phyloP scores from a whole-genome alignment of 1,284 basidiomycete species.

The Farysia itapuensis region DNA sequence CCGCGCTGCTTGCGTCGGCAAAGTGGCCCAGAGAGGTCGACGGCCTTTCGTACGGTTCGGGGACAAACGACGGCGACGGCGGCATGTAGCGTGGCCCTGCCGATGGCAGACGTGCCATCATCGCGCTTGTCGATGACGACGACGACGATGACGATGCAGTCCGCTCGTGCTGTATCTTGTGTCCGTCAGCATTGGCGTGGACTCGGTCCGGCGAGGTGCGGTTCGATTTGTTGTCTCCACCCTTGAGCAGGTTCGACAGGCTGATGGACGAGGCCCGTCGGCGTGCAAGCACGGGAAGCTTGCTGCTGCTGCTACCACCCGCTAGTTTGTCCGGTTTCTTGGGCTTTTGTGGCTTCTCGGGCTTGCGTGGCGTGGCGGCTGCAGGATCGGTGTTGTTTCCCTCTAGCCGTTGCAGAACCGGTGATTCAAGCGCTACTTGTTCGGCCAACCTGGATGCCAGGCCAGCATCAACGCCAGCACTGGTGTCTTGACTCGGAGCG shows the following conservation, averaged over 20 bases:
- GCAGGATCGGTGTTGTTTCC: not conserved
- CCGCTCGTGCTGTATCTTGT: too few relatives aligned
- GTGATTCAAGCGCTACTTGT: not conserved
- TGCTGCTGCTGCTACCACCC: constrained; percentile 3
- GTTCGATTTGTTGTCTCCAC: not conserved
- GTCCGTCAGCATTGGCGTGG: too few relatives aligned
- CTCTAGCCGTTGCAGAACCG: not conserved
- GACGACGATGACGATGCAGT: not conserved
- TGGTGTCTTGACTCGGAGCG: constrained; percentile 5
- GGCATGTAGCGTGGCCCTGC: too few relatives aligned
- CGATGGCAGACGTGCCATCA: not conserved
- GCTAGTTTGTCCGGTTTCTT: constrained; percentile 12
- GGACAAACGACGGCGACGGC: not conserved
- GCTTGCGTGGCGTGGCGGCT: not conserved
- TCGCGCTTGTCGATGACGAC: not conserved
- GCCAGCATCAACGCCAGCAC: constrained; percentile 2
- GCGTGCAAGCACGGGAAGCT: constrained; percentile 17
- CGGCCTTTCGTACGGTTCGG: constrained; percentile 9
- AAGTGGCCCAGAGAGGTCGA: constrained; percentile 33
- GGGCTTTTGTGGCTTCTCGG: constrained; percentile 6
- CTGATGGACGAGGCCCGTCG: constrained; percentile 14
- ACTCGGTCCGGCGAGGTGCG: not conserved
- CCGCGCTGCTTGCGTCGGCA: not conserved
- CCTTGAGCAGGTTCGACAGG: constrained; percentile 3
- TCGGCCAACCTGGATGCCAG: not conserved